Evolutionary conservation across 495 filamentous ascomycete genomes (phyloP).

Genomic region (Trichocladium uniseriatum): DNA sequence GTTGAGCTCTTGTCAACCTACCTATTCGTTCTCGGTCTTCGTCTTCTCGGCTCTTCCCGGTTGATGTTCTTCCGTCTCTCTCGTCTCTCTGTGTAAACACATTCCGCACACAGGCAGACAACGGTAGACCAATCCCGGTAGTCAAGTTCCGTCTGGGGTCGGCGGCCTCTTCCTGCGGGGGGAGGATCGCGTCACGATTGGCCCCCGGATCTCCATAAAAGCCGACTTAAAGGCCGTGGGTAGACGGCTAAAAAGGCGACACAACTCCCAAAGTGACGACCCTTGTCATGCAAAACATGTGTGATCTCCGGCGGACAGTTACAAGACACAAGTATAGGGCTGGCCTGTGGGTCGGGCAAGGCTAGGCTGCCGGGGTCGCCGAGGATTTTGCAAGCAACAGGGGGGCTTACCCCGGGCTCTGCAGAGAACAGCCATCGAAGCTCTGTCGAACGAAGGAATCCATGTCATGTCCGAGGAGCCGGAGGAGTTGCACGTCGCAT

Average conservation of each 20-base stretch:
- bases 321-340: background rate
- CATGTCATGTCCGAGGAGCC: constrained; percentile 20
- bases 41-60: too few relatives aligned
- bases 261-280: constrained; percentile 38
- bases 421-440: constrained; percentile 36
- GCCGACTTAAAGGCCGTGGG: constrained; percentile 31
- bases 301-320: background rate
- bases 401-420: constrained; percentile 8
- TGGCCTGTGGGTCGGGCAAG: background rate
- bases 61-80: too few relatives aligned
- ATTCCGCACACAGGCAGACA: too few relatives aligned
- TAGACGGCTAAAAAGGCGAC: constrained; percentile 30
- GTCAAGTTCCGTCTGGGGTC: background rate
- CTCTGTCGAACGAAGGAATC: constrained; percentile 26
- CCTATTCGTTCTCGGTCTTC: too few relatives aligned
- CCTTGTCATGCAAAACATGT: constrained; percentile 31
- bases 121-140: too few relatives aligned
- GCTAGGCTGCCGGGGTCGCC: constrained; percentile 19
- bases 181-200: constrained; percentile 34
- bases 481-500: constrained; percentile 1
- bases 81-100: too few relatives aligned
- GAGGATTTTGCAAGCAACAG: constrained; percentile 4
- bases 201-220: constrained; percentile 34
- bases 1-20: too few relatives aligned
- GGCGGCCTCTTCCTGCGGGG: constrained; percentile 8